phyloP scores from a whole-genome alignment of 192 early-diverging fungal species.

The Mortierella hygrophila region DNA sequence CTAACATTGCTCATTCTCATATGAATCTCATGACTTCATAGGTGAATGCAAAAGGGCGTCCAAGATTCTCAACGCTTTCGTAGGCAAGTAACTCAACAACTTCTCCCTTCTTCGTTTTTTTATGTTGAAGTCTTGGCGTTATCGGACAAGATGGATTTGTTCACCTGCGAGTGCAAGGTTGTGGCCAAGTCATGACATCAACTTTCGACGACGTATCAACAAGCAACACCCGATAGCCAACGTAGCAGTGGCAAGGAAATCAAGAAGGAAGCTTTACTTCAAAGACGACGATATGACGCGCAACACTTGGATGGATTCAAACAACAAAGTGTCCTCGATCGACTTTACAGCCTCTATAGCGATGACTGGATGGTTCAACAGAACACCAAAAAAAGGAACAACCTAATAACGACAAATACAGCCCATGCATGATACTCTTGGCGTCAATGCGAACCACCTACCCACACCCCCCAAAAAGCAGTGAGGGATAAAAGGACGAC shows the following conservation, averaged over 20 bases:
- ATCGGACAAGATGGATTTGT: not conserved
- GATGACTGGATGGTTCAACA: not conserved
- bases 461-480: not conserved
- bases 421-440: not conserved
- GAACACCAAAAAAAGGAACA: not conserved
- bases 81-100: slow-evolving; percentile 49
- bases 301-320: not conserved
- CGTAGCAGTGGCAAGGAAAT: not conserved
- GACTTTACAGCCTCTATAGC: not conserved
- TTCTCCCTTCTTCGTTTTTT: not conserved
- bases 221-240: too few species aligned
- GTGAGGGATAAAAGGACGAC: not conserved
- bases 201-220: not conserved
- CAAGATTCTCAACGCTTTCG: slow-evolving; percentile 66
- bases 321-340: not conserved
- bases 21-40: slow-evolving; percentile 5
- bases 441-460: not conserved
- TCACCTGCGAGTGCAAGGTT: not conserved
- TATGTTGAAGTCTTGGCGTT: not conserved
- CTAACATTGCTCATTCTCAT: not conserved
- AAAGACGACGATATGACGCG: not conserved
- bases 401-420: not conserved
- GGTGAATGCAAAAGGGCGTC: slow-evolving; percentile 66
- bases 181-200: not conserved
- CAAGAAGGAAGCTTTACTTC: not conserved